Evolutionary conservation across 306 rosid genomes (phyloP).

Genomic region (Cucurbita maxima): DNA sequence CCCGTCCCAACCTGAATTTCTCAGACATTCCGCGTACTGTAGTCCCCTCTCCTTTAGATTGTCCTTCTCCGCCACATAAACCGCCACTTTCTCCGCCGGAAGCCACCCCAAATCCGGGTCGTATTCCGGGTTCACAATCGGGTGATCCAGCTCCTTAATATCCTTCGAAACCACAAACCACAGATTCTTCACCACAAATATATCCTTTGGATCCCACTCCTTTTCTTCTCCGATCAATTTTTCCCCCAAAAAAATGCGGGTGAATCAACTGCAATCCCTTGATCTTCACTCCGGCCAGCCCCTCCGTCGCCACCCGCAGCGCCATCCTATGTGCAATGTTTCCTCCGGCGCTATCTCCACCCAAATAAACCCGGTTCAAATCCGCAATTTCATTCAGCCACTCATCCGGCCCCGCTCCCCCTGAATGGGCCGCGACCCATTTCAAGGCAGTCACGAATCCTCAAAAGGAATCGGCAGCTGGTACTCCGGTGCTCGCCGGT

Average conservation of each 20-base stretch:
- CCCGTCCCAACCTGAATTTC: conserved; percentile 37
- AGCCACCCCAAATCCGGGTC: conserved; percentile 39
- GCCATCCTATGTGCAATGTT: conserved; percentile 43
- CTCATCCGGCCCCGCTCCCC: conserved; percentile 33
- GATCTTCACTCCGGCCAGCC: conserved; percentile 21
- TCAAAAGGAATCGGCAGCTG: conserved; percentile 40
- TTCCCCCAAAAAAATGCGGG: conserved; percentile 47
- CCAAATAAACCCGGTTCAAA: conserved; percentile 26
- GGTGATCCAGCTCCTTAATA: conserved; percentile 31
- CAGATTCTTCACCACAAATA: conserved; percentile 1
- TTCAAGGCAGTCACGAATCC: conserved; percentile 42
- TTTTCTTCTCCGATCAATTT: conserved; percentile 28
- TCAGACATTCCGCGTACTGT: conserved; percentile 28
- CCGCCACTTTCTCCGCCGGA: neutral
- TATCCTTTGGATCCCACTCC: neutral
- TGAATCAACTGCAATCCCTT: conserved; percentile 40
- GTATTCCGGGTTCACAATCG: conserved; percentile 37
- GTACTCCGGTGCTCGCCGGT: conserved; percentile 57
- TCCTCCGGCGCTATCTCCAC: conserved; percentile 72
- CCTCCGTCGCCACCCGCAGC: conserved; percentile 28
- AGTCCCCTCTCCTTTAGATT: conserved; percentile 31
- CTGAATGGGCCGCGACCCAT: conserved; percentile 49
- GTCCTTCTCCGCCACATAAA: conserved; percentile 18
- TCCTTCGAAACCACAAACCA: conserved; percentile 32
- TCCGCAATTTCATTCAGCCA: conserved; percentile 46